These are phyloP conservation scores for Chlorella sorokiniana DNA, from an alignment of 139 green algal species.

Conservation along the genomic window DNA sequence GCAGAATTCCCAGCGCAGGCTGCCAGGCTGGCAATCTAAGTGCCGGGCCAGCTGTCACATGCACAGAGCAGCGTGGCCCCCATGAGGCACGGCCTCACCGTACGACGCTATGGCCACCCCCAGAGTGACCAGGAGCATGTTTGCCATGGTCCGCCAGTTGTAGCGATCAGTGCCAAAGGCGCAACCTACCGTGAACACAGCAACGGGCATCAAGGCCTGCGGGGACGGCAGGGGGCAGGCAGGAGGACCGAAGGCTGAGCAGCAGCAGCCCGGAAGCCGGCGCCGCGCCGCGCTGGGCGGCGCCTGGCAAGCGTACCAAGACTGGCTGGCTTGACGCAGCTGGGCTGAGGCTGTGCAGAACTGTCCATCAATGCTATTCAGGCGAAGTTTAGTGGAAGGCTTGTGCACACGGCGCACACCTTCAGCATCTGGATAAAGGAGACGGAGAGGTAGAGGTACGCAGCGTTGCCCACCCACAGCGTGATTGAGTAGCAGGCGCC, in stretches of 20 bases:
- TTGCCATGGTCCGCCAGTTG: conserved; percentile 57
- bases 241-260: not conserved
- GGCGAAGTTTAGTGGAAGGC: not conserved
- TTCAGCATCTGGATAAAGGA: conserved; percentile 99
- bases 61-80: not conserved
- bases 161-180: conserved; percentile 85
- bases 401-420: conserved; percentile 31
- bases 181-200: conserved; percentile 46
- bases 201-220: conserved; percentile 43
- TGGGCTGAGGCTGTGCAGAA: too few relatives aligned
- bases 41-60: too few relatives aligned
- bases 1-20: too few relatives aligned
- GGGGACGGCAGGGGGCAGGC: not conserved
- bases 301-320: too few relatives aligned
- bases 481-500: conserved; percentile 89
- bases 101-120: conserved; percentile 83
- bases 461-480: conserved; percentile 95
- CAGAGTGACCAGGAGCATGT: conserved; percentile 89
- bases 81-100: conserved; percentile 36
- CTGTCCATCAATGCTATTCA: too few relatives aligned
- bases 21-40: not conserved
- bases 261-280: not conserved
- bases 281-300: not conserved
- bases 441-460: conserved; percentile 97
- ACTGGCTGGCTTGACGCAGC: too few relatives aligned